Evolutionary conservation across 495 filamentous ascomycete genomes (phyloP), one percentile per base, ranked within the genome.

Genomic region (Xylaria longipes): DNA sequence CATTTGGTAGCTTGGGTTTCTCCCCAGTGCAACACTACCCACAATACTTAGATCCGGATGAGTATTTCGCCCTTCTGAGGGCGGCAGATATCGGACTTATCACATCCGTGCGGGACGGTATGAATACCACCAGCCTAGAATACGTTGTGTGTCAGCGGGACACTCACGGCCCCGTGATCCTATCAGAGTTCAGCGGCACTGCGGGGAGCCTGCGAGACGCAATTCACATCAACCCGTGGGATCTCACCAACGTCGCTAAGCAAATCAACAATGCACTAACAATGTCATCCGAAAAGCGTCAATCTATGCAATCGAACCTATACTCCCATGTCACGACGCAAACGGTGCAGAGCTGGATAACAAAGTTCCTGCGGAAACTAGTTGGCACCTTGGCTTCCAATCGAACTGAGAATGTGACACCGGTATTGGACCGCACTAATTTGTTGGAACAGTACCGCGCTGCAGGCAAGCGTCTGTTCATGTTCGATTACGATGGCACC

Each of bases 401-500:
- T 74, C 91, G 91, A 72, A 89, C 91, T 71, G 87, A 88, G n/a
- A 86, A 89, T 62, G 88, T 90, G 20, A 98, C 94, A 5, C 95
- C 95, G 0, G 85, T 91, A 1, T 88, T 98, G 22, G 94, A 98
- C 80, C 88, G 88, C 27, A 83, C 88, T 20, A 83, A 87, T 73
- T 79, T 97, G 67, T 80, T 95, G 50, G 86, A 84, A 64, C 89
- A 90, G 71, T 97, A 97, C 77, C 88, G 89, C 71, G 84, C 87
- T 57, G 88, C 93, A 22, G 81, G 81, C 52, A 91, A 90, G 81
- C 90, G 95, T 39, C 83, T 99, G 2, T 97, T 98, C 81, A 94
- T 99, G 91, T 97, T 98, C 75, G 96, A 99, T 84, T 99, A 98
- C 77, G 96, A 99, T 80, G 96, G 96, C 60, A 99, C 96, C 0